Evolutionary conservation across 1,284 basidiomycete genomes (phyloP).

Genomic region (Trichosporon sp.): DNA sequence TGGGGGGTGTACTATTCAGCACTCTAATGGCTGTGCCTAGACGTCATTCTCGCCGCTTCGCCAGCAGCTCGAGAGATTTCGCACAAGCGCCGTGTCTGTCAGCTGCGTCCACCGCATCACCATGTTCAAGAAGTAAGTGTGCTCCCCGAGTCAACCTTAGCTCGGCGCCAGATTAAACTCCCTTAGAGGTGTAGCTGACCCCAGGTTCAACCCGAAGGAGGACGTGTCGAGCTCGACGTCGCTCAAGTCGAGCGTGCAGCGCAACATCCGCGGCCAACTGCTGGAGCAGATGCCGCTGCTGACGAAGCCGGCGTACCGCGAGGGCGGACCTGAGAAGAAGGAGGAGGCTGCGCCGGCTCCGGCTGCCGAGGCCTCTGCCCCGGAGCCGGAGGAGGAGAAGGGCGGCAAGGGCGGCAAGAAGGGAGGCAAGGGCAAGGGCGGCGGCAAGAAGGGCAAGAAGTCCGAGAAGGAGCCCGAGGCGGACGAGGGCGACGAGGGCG

Average conservation of each 20-base stretch:
- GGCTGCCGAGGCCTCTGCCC: slow-evolving; percentile 1
- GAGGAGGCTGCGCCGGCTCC: slow-evolving; percentile 14
- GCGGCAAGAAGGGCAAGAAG: slow-evolving; percentile 34
- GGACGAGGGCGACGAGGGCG: slow-evolving; percentile 45
- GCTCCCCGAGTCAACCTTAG: neutral
- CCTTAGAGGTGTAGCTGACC: slow-evolving; percentile 1
- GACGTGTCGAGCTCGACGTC: slow-evolving; percentile 92
- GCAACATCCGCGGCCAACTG: slow-evolving; percentile 74
- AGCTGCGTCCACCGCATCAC: neutral
- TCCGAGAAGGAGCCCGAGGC: slow-evolving; percentile 28
- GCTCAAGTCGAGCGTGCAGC: slow-evolving; percentile 89
- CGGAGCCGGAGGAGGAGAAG: slow-evolving; percentile 23
- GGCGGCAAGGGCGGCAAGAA: slow-evolving; percentile 18
- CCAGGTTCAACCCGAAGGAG: slow-evolving; percentile 74
- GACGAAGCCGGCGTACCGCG: slow-evolving; percentile 37
- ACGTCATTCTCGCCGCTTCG: neutral
- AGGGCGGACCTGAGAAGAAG: slow-evolving; percentile 15
- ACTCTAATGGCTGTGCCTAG: neutral
- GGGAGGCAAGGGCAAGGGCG: slow-evolving; percentile 42
- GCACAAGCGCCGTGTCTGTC: neutral
- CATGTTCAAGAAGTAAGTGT: slow-evolving; percentile 47
- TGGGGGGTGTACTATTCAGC: neutral
- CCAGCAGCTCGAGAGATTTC: slow-evolving; percentile 1
- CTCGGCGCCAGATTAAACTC: neutral
- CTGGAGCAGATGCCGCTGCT: slow-evolving; percentile 78